A percentile compares a stretch with the other conserved stretches of the same genome.
phyloP scores from a whole-genome alignment of 2,329 filamentous ascomycete species.

The Didymella keratinophila region DNA sequence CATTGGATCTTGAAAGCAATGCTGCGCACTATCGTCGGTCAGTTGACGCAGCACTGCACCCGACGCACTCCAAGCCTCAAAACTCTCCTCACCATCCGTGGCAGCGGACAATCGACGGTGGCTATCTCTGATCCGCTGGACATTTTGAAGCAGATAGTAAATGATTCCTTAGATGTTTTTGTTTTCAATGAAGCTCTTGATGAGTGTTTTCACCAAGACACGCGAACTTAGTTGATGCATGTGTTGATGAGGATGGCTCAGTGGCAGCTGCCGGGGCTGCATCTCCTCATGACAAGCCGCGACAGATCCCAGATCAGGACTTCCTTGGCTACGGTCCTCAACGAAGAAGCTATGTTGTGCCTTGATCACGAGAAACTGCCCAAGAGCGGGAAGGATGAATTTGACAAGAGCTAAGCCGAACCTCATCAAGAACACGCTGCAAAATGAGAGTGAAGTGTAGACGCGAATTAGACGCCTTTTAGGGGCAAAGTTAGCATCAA shows the following conservation, averaged over 20 bases:
- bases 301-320: neutral
- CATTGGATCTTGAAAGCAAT: neutral
- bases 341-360: neutral
- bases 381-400: no score
- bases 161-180: neutral
- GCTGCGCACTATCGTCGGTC: neutral
- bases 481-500: no score
- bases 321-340: neutral
- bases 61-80: neutral
- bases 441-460: no score
- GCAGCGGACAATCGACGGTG: no score
- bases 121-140: neutral
- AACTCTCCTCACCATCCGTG: neutral
- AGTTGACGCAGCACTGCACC: neutral
- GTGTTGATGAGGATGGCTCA: neutral
- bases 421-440: no score
- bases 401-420: no score
- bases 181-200: neutral
- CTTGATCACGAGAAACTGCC: neutral
- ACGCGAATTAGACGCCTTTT: no score
- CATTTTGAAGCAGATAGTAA: neutral
- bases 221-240: neutral
- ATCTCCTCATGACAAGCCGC: neutral
- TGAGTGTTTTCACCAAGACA: neutral
- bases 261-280: neutral